Evolutionary conservation across 306 rosid genomes (phyloP), one percentile per base, ranked within the genome.

Genomic region (Vigna angularis): DNA sequence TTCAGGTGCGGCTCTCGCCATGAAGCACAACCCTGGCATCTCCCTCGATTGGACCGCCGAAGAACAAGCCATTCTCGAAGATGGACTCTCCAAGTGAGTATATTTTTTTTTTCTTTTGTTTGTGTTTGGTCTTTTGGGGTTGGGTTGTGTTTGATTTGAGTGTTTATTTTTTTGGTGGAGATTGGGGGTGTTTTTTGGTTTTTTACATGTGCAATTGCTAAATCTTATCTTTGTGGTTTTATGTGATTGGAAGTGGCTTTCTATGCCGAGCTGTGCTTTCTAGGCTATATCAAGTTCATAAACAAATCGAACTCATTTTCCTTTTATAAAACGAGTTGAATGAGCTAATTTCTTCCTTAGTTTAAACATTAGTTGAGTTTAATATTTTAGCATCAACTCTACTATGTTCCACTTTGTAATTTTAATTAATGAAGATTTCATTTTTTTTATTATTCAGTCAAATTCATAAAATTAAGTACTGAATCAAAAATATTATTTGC

Each of bases 21-120:
- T 89, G 97, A 95, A 91, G 86, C 99, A 95, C 84, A 93, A 93
- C 83, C 99, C 99, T 7, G 99, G 98, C 11, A 86, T 95, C 56
- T 82, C 97, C 7, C 84, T 82, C 88, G 97, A 93, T 72, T 93
- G 99, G 99, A 88, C 87, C 11, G 11, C 91, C 0, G 99, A 95
- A 12, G 99, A 93, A 80, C 99, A 95, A 87, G 55, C 89, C 59
- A 80, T 82, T 48, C 97, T 95, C 2, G 99, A 93, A 51, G 93
- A 93, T 1, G 97, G 97, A 36, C 96, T 95, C 81, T 40, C 84
- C 69, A 88, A 88, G 99, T 95, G 30, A 87, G 99, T 85, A 16
- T 51, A 12, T 51, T 22, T 15, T 68, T 15, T 68, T 6, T 1
- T 66, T 59, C 28, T 24, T 24, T 24, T 2, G 61, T 24, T 13